Evolutionary conservation across 2,329 filamentous ascomycete species (phyloP), one percentile per base, ranked within the genome.

Genomic region (Mollisiaceae sp.): DNA sequence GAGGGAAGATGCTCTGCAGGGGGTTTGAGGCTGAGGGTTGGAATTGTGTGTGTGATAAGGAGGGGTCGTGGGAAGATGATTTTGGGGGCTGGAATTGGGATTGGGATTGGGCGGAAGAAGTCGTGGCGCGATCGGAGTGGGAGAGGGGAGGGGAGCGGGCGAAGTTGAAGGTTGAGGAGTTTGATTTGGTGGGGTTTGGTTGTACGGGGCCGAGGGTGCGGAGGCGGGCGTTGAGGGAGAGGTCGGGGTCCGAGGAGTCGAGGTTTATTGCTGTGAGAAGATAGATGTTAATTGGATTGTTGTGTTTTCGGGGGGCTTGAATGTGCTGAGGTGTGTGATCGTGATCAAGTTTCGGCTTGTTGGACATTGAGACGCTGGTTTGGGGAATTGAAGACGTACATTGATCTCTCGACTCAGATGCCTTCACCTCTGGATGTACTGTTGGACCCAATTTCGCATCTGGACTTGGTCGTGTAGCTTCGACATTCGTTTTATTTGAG

Each of bases 171-270:
- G 73, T 74, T 41, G 72, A 74, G 18, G 71, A 72, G 64, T 71
- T 69, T 6, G 74, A 74, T 8, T 61, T 61, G 18, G 74, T 74
- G 12, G 73, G 73, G n/a, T 71, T 69, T 39, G 74, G 72, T 60
- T 67, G 62, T 4, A 74, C 73, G 22, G 74, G 72, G 5, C 74
- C 73, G 9, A 76, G 67, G 54, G 68, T 38, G 36, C 66, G 65
- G 24, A 75, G 68, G n/a, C 73, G 71, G 5, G 70, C 69, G 14
- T 67, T 58, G 14, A 73, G 65, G 1, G 59, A 68, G 32, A 69
- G 61, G 43, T 70, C 69, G 55, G 65, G 70, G 39, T 72, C 66
- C 4, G 68, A 66, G 27, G 43, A 62, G 24, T 69, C 58, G 35
- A 66, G 54, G 36, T 60, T 55, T 71, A 52, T 60, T 54, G 57